Conservation (phyloP, 257 asterid species). For the Handroanthus guayacan region DNA sequence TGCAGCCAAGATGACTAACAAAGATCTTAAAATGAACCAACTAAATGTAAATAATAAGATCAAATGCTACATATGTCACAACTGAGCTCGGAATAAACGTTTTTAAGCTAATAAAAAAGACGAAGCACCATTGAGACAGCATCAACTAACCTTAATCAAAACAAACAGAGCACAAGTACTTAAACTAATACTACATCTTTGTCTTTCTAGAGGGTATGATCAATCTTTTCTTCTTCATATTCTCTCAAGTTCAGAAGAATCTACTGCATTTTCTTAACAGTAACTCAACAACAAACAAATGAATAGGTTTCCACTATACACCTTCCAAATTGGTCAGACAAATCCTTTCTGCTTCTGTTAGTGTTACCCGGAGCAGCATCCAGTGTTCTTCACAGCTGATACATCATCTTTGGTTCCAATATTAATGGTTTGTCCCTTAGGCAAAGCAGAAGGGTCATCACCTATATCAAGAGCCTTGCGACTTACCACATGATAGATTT, state of each 20-base stretch:
- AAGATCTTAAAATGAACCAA: too few relatives aligned
- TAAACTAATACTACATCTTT: not conserved
- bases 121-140: not conserved
- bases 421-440: constrained; percentile 72
- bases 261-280: constrained; percentile 15
- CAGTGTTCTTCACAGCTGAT: constrained; percentile 71
- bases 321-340: not conserved
- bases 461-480: constrained; percentile 74
- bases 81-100: not conserved
- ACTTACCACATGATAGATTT: constrained; percentile 72
- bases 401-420: constrained; percentile 76
- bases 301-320: constrained; percentile 34
- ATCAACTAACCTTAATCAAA: not conserved
- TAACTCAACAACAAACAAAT: constrained; percentile 32
- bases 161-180: not conserved
- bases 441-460: constrained; percentile 72
- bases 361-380: constrained; percentile 77
- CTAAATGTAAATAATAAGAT: too few relatives aligned
- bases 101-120: not conserved
- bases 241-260: constrained; percentile 32
- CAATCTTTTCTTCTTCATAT: constrained; percentile 7
- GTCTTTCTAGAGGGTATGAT: constrained; percentile 14
- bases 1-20: not conserved
- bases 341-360: not conserved
- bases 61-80: not conserved